Conservation (phyloP, 495 filamentous ascomycete genomes). For the Penicillium cinerascens region DNA sequence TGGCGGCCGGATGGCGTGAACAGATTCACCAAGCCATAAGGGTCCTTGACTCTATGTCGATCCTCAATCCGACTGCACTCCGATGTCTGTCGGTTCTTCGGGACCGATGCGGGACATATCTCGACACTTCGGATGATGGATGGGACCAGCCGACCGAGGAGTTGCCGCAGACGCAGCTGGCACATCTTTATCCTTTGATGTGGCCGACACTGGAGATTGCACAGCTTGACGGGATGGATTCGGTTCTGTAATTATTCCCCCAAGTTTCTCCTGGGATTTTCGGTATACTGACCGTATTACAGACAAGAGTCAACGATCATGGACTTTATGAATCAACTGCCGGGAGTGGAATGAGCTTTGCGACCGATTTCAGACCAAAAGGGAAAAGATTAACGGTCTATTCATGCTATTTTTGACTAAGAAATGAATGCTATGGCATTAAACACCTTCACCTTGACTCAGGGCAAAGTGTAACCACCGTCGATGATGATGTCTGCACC, state of each 20-base stretch:
- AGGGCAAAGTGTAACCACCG: slow-evolving; percentile 31
- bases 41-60: slow-evolving; percentile 16
- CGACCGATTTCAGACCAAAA: neutral
- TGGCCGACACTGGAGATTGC: slow-evolving; percentile 19
- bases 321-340: slow-evolving; percentile 22
- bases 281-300: neutral
- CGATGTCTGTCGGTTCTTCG: slow-evolving; percentile 12
- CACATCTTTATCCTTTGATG: slow-evolving; percentile 19
- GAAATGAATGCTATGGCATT: neutral
- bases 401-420: neutral
- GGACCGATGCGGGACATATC: slow-evolving; percentile 9
- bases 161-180: slow-evolving; percentile 18
- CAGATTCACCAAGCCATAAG: slow-evolving; percentile 14
- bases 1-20: slow-evolving; percentile 6
- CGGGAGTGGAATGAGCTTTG: slow-evolving; percentile 4
- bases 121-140: slow-evolving; percentile 8
- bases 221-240: slow-evolving; percentile 14
- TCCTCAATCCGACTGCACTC: slow-evolving; percentile 8
- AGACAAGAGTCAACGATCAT: slow-evolving; percentile 19
- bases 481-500: slow-evolving; percentile 34
- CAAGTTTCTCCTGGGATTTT: neutral
- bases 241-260: slow-evolving; percentile 7
- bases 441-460: neutral
- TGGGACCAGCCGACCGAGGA: slow-evolving; percentile 17
- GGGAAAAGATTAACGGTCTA: neutral